A percentile compares a stretch with the other conserved stretches of the same genome.
Conservation (phyloP, 306 rosid genomes). For the Fragaria vesca region DNA sequence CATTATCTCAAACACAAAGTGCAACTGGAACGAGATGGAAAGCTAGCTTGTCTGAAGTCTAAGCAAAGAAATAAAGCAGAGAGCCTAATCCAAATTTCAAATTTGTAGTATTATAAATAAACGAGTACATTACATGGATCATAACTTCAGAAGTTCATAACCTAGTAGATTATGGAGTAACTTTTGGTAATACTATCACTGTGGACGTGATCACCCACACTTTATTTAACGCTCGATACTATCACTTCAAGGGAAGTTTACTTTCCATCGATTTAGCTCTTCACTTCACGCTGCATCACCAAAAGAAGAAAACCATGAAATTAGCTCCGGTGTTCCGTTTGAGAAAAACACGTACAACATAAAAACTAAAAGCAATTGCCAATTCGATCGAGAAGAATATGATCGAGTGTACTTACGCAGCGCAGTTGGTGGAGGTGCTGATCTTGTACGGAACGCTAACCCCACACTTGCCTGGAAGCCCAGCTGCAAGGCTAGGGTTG, state of each 20-base stretch:
- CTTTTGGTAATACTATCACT: not conserved
- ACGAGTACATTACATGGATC: not conserved
- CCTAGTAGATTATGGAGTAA: not conserved
- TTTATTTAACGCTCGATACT: not conserved
- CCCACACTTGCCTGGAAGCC: conserved; percentile 44
- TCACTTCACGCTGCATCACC: not conserved
- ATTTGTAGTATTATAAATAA: not conserved
- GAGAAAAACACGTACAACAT: not conserved
- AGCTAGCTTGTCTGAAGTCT: too few relatives aligned
- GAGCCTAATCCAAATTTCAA: not conserved
- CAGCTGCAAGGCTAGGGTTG: not conserved
- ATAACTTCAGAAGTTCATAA: not conserved
- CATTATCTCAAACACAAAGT: too few relatives aligned
- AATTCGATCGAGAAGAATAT: not conserved
- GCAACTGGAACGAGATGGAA: too few relatives aligned
- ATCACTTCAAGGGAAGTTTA: not conserved
- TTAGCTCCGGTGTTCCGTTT: not conserved
- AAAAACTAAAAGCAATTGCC: not conserved
- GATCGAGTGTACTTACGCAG: conserved; percentile 6
- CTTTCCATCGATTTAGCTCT: not conserved
- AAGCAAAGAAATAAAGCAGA: not conserved
- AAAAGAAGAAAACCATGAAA: not conserved
- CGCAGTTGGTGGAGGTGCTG: conserved; percentile 56
- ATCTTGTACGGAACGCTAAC: conserved; percentile 59
- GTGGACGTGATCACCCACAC: not conserved